Evolutionary conservation across 257 asterid genomes (phyloP).

Genomic region (Eustoma russellianum): DNA sequence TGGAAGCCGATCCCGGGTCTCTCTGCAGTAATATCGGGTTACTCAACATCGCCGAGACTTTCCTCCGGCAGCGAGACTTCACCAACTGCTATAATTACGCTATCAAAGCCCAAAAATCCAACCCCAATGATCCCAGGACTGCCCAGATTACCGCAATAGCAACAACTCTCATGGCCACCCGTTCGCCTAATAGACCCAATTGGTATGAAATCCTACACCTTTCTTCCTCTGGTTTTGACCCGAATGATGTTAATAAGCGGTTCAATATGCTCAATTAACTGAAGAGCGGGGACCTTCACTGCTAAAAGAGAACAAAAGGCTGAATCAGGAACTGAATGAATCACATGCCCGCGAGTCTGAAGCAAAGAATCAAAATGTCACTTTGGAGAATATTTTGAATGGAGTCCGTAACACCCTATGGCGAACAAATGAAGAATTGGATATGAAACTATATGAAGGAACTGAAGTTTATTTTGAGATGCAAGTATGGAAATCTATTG

Average conservation of each 20-base stretch:
- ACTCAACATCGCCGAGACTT: no score
- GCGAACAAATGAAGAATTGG: conserved; percentile 53
- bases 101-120: no score
- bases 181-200: no score
- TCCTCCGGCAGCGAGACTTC: no score
- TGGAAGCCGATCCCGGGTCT: no score
- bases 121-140: no score
- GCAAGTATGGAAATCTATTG: conserved; percentile 62
- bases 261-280: not conserved
- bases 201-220: no score
- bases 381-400: conserved; percentile 38
- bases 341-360: conserved; percentile 26
- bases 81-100: no score
- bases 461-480: conserved; percentile 59
- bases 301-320: conserved; percentile 44
- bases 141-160: no score
- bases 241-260: no score
- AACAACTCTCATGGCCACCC: no score
- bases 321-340: conserved; percentile 30
- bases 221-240: conserved; percentile 20
- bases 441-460: conserved; percentile 46
- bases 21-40: no score
- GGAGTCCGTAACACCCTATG: conserved; percentile 38
- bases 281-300: conserved; percentile 40
- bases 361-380: conserved; percentile 36